Evolutionary conservation across 2,329 filamentous ascomycete genomes (phyloP).

Genomic region (Myriangium duriaei): DNA sequence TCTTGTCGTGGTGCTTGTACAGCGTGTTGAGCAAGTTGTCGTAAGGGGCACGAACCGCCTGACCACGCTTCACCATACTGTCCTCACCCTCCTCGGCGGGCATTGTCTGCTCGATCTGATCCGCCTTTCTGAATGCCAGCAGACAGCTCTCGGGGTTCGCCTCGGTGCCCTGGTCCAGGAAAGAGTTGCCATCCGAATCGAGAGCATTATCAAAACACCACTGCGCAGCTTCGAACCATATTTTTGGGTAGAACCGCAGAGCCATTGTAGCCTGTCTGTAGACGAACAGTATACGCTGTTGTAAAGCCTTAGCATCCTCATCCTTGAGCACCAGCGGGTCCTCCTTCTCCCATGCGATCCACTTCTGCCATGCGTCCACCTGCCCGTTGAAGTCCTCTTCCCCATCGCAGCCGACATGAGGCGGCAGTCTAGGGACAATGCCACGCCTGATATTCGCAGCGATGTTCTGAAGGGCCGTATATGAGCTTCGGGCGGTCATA

Average conservation of each 20-base stretch:
- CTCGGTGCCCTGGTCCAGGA: slow-evolving; percentile 68
- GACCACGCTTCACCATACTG: slow-evolving; percentile 49
- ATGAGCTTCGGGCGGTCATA: slow-evolving; percentile 88
- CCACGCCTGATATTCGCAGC: slow-evolving; percentile 63
- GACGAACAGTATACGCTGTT: slow-evolving; percentile 70
- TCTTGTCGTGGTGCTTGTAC: slow-evolving; percentile 72
- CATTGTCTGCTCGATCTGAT: slow-evolving; percentile 70
- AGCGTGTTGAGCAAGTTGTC: slow-evolving; percentile 72
- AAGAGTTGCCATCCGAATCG: slow-evolving; percentile 59
- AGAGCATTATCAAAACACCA: slow-evolving; percentile 77
- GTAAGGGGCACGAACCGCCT: slow-evolving; percentile 70
- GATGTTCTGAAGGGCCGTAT: slow-evolving; percentile 81
- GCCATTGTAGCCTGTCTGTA: slow-evolving; percentile 93
- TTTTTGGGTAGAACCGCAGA: slow-evolving; percentile 83
- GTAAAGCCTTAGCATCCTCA: slow-evolving; percentile 65
- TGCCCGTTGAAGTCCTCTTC: slow-evolving; percentile 74
- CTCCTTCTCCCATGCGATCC: slow-evolving; percentile 91
- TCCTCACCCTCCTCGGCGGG: slow-evolving; percentile 59
- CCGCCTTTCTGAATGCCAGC: slow-evolving; percentile 77
- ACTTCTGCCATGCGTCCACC: slow-evolving; percentile 79
- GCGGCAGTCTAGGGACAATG: slow-evolving; percentile 69
- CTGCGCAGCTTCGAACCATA: slow-evolving; percentile 90
- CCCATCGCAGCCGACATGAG: slow-evolving; percentile 74
- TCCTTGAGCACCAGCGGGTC: slow-evolving; percentile 77
- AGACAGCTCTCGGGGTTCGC: slow-evolving; percentile 92